Base-by-base conservation (phyloP, 495 filamentous ascomycete genomes). In the Aspergillus hancockii region DNA sequence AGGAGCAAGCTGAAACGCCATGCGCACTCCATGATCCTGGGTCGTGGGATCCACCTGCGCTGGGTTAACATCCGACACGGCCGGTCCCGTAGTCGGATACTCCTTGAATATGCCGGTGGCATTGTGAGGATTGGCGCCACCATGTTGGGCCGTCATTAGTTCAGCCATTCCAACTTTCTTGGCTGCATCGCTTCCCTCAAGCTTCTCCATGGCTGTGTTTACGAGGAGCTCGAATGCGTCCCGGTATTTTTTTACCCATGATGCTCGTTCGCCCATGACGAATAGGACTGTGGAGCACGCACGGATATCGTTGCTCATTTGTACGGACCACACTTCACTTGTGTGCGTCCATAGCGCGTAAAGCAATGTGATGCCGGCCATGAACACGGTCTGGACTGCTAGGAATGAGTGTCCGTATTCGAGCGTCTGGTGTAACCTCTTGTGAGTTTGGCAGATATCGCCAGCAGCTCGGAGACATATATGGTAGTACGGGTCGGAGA, bases 381-480 rank as follows among this genome's bases (percentile, higher is more conserved):
- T 80, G 62, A 83, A 83, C n/a, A 81, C 76, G 1, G 79, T 80
- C 51, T 83, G 80, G 6, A 83, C 76, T 21, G 80, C 80, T 22
- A 83, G 71, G 61, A 83, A 83, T 1, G 80, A 82, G 60, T 83
- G 80, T 0, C 80, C 80, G 52, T 83, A 83, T 57, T 81, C 79
- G 13, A 80, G 64, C 7, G 75, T 75, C 60, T 82, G 77, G 55
- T 83, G 79, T 8, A 83, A 69, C 9, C 75, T 71, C 62, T 83
- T 83, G 65, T 83, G 78, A 0, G 76, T 77, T 58, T 83, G 81
- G 61, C 80, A 83, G 47, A 82, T 81, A 25, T 81, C 74, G 7
- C 80, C 80, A 7, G 79, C 76, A 8, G 80, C 79, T 28, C 75
- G 71, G 46, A 82, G 70, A 53, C 80, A 82, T 49, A 81, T 78